Conservation (phyloP, 1,284 basidiomycete species). For the Pterula multifida region DNA sequence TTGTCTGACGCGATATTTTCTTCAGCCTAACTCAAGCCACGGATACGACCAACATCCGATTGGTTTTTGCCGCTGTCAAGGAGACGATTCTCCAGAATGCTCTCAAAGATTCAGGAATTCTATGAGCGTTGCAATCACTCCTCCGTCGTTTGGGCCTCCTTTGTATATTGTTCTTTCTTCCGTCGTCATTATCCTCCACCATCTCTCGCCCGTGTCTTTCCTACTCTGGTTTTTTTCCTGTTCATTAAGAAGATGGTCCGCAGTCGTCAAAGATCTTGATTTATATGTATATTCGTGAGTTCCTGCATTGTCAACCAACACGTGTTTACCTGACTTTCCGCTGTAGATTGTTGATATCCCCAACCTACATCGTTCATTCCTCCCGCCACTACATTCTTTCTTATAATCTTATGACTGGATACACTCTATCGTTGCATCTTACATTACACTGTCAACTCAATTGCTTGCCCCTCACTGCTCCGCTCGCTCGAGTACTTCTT, state of each 20-base stretch:
- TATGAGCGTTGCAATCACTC: conserved; percentile 20
- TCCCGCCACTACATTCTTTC: not conserved
- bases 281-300: not conserved
- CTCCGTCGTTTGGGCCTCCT: not conserved
- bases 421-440: too few species aligned
- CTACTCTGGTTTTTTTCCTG: not conserved
- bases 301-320: not conserved
- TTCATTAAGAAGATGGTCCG: not conserved
- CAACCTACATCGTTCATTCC: not conserved
- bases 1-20: conserved; percentile 3
- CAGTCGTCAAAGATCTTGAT: not conserved
- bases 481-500: too few species aligned
- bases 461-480: too few species aligned
- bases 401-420: not conserved
- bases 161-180: conserved; percentile 2
- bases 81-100: conserved; percentile 94
- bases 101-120: conserved; percentile 72
- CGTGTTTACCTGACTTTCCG: not conserved
- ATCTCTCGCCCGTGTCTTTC: not conserved
- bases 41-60: conserved; percentile 71
- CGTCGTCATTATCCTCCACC: not conserved
- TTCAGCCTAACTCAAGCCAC: conserved; percentile 69
- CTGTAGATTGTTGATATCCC: not conserved
- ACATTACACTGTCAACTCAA: too few species aligned
- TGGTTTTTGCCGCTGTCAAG: conserved; percentile 95